Percentiles rank a stretch among this genome's conserved stretches.
Conservation (phyloP, 1,139 yeast genomes). For the Saccharomyces uvarum region DNA sequence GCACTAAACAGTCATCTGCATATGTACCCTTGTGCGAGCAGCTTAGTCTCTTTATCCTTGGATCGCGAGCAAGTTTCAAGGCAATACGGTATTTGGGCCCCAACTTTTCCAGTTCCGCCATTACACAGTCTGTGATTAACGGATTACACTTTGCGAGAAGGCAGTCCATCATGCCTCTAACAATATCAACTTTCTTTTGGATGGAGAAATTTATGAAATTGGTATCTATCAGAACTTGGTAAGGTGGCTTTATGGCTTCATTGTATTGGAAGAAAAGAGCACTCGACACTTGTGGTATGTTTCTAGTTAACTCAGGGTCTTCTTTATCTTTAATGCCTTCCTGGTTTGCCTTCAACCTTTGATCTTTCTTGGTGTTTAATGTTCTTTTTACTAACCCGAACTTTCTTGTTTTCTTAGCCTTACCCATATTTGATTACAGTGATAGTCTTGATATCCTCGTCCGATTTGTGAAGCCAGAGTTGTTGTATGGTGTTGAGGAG, state of each 20-base stretch:
- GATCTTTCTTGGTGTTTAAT: constrained; percentile 58
- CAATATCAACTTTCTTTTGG: constrained; percentile 87
- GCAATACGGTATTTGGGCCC: constrained; percentile 95
- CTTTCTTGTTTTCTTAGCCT: constrained; percentile 93
- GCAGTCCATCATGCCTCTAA: constrained; percentile 93
- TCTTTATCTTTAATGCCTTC: constrained; percentile 34
- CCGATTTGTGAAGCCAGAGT: not conserved
- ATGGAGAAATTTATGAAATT: constrained; percentile 93
- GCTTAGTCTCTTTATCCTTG: constrained; percentile 75
- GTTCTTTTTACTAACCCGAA: constrained; percentile 87
- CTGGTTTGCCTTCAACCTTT: constrained; percentile 42
- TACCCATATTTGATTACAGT: constrained; percentile 56
- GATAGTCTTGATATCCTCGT: not conserved
- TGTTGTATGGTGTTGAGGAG: not conserved
- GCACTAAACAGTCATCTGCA: constrained; percentile 95
- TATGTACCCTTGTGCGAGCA: constrained; percentile 94
- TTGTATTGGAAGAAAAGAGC: constrained; percentile 92
- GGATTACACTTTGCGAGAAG: constrained; percentile 93
- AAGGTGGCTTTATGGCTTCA: constrained; percentile 91
- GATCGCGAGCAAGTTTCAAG: constrained; percentile 83
- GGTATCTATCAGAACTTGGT: constrained; percentile 90
- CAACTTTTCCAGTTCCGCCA: constrained; percentile 93
- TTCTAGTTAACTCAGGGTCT: constrained; percentile 76
- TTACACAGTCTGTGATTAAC: constrained; percentile 89
- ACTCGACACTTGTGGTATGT: constrained; percentile 93